phyloP scores from a whole-genome alignment of 2,329 filamentous ascomycete species.

The Penicillium corylophilum region DNA sequence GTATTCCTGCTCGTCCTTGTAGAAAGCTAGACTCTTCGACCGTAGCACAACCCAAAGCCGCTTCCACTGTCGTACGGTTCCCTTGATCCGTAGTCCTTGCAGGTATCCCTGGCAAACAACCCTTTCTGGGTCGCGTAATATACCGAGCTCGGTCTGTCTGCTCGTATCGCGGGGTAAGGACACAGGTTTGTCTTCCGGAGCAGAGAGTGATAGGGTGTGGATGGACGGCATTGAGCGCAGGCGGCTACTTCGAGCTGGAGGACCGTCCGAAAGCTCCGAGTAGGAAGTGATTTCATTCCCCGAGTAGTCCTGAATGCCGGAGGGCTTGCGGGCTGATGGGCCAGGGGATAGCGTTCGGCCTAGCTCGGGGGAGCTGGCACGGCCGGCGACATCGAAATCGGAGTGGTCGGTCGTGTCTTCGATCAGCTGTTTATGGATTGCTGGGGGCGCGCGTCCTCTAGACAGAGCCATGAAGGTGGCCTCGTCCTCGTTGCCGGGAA shows the following conservation, averaged over 20 bases:
- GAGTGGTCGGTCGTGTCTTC: slow-evolving; percentile 46
- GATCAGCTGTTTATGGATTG: slow-evolving; percentile 29
- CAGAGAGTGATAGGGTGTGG: slow-evolving; percentile 29
- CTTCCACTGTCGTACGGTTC: slow-evolving; percentile 88
- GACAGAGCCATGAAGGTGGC: slow-evolving; percentile 66
- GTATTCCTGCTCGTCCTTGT: slow-evolving; percentile 92
- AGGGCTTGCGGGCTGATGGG: slow-evolving; percentile 28
- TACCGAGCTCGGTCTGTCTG: slow-evolving; percentile 59
- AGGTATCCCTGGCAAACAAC: slow-evolving; percentile 95
- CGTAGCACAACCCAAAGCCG: slow-evolving; percentile 89
- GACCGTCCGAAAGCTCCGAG: slow-evolving; percentile 78
- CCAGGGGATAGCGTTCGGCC: slow-evolving; percentile 30
- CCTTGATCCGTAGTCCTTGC: slow-evolving; percentile 75
- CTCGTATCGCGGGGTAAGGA: slow-evolving; percentile 55
- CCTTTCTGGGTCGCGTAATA: slow-evolving; percentile 70
- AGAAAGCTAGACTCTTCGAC: slow-evolving; percentile 78
- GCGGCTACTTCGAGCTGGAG: slow-evolving; percentile 27
- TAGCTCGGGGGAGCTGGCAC: slow-evolving; percentile 37
- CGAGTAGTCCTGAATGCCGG: slow-evolving; percentile 56
- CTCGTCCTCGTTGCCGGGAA: slow-evolving; percentile 83
- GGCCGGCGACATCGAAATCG: slow-evolving; percentile 35
- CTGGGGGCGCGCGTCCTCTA: slow-evolving; percentile 20
- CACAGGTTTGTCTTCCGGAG: slow-evolving; percentile 32
- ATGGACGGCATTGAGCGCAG: slow-evolving; percentile 32
- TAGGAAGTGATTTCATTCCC: slow-evolving; percentile 70